Base-by-base conservation (phyloP, 176 grass and related monocot species). In the Ensete glaucum region DNA sequence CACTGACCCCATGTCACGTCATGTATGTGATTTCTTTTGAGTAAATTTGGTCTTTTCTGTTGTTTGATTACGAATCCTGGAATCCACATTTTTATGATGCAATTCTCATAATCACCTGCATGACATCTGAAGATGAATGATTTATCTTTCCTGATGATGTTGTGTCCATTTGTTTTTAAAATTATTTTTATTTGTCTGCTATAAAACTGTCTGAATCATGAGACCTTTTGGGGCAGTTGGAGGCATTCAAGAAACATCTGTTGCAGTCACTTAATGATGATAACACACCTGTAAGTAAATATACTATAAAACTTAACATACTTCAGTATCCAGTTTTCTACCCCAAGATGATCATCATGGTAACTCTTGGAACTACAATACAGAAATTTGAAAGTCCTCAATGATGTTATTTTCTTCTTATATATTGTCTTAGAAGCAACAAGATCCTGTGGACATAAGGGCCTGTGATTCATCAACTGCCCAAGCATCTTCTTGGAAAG, bases 191-290 rank as follows among this genome's bases (percentile, higher is more conserved):
- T 67, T 12, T 27, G 50, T 50, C 68, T 0, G 16, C 43, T 75
- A 14, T 60, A 71, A 0, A 11, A 7, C 0, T 69, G 68, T 78
- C 69, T 85, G 4, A 86, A 72, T 76, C 48, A 22, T 69, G 1
- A 76, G 13, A 71, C 9, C 53, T 83, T n/a, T 17, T 53, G 73
- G 81, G 17, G 76, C 84, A 98, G 88, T 79, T 99, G 66, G 95
- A 94, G 71, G 89, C 91, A 78, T 99, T 99, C 79, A 99, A 91
- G 86, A 85, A 83, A 60, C 95, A 99, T 74, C 81, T 99, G 72
- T 89, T 99, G 88, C 91, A 89, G 78, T 91, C 95, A 19, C 73
- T 99, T 13, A 83, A 67, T 17, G 88, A 99, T 26, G 90, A 99
- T 24, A 86, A 71, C 72, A 68, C 86, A 76, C 80, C 95, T 51